Conservation (phyloP, 768 basidiomycete species). For the Suillus lakei region DNA sequence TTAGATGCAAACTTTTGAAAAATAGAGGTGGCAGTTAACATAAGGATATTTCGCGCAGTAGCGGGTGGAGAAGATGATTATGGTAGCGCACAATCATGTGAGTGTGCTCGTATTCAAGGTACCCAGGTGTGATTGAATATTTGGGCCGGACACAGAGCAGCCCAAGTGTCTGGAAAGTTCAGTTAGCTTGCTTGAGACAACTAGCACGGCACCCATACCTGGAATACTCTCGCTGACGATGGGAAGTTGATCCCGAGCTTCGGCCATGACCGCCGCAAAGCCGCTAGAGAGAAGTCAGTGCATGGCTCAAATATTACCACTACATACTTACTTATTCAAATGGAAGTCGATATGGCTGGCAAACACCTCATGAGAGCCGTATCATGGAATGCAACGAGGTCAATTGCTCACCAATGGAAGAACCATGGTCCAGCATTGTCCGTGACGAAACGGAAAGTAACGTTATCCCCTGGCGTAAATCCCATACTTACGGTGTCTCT, state of each 20-base stretch:
- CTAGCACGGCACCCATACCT: slow-evolving; percentile 14
- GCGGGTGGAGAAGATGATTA: neutral
- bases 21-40: neutral
- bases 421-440: slow-evolving; percentile 72
- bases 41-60: neutral
- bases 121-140: slow-evolving; percentile 7
- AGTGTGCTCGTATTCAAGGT: neutral
- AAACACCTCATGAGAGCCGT: slow-evolving; percentile 8
- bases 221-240: slow-evolving; percentile 15
- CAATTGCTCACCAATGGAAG: slow-evolving; percentile 41
- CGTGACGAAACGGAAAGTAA: slow-evolving; percentile 62
- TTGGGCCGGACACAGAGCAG: neutral
- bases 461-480: slow-evolving; percentile 40
- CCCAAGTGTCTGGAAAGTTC: slow-evolving; percentile 24
- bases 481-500: slow-evolving; percentile 42
- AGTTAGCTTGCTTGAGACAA: neutral
- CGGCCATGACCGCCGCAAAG: slow-evolving; percentile 36
- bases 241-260: slow-evolving; percentile 23
- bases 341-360: slow-evolving; percentile 38
- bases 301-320: neutral
- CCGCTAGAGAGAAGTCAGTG: slow-evolving; percentile 24
- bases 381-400: neutral
- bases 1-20: neutral
- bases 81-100: neutral
- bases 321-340: slow-evolving; percentile 25